Base-by-base conservation (phyloP, 352 stramenopile species). In the Globisporangium orthogonon region DNA sequence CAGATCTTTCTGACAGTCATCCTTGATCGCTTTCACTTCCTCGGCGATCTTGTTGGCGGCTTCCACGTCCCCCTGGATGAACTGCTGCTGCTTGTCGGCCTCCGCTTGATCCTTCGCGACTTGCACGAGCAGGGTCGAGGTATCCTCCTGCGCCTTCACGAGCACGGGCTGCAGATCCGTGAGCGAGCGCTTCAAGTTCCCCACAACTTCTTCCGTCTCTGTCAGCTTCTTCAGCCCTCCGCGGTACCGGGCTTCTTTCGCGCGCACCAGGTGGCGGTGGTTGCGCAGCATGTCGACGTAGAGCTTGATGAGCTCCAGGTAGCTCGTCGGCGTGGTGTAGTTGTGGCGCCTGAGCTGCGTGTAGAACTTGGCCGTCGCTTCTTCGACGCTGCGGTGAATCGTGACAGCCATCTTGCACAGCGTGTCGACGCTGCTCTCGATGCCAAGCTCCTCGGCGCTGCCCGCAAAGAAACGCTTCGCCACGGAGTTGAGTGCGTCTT, bases 261-360 rank as follows among this genome's bases (percentile, higher is more conserved):
- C 77, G 35, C 83, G 81, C 4, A 98, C 87, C 1, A 92, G 60
- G 28, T 86, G 76, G 1, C 91, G 81, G 58, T 97, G 86, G 29
- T 79, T 91, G 39, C 80, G 76, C 3, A 98, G 60, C 77, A 98
- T 94, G 49, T 94, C 81, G 14, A 96, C 82, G 54, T 98, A 98
- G 35, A 97, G 65, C 40, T 93, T 87, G 50, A 98, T 94, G n/a
- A 98, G 78, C 62, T 98, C 94, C 4, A 98, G 67, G 59, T 98
- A 98, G 54, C 87, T 97, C 46, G 93, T 98, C 1, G 94, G 93
- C 7, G 94, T 98, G n/a, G 94, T 97, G 59, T 98, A 98, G 62
- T 97, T 98, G 15, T 89, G 83, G 10, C 89, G 84, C 54, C 97
- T 83, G 28, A 97, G 74, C 46, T 95, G 73, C 10, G 76, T 68